Evolutionary conservation across 768 basidiomycete genomes (phyloP).

Genomic region (Hypholoma sublateritium): DNA sequence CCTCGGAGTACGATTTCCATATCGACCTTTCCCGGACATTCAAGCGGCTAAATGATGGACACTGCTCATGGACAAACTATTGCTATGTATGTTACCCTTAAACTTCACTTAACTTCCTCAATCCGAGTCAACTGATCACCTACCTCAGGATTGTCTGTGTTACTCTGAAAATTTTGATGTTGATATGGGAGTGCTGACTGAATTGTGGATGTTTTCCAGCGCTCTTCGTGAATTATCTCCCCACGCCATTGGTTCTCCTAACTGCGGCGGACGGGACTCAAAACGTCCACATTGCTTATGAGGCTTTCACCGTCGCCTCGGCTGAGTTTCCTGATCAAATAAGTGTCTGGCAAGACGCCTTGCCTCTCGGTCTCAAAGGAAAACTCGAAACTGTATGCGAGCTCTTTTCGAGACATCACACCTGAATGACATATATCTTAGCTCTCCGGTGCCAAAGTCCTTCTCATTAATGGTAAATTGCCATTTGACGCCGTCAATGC

Average conservation of each 20-base stretch:
- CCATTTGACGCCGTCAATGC: conserved; percentile 51
- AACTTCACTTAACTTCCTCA: neutral
- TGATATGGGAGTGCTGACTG: no score
- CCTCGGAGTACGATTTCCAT: conserved; percentile 57
- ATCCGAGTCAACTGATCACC: neutral
- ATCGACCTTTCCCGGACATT: conserved; percentile 54
- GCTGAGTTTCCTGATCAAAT: conserved; percentile 54
- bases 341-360: conserved; percentile 53
- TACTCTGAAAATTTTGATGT: no score
- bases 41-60: conserved; percentile 58
- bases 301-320: conserved; percentile 51
- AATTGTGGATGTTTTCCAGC: conserved; percentile 25
- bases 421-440: conserved; percentile 5
- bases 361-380: conserved; percentile 47
- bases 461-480: conserved; percentile 50
- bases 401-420: neutral
- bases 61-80: conserved; percentile 51
- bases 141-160: conserved; percentile 36
- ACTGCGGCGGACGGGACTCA: conserved; percentile 45
- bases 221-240: conserved; percentile 46
- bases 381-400: conserved; percentile 42
- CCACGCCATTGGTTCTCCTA: conserved; percentile 46
- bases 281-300: conserved; percentile 51
- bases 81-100: conserved; percentile 38
- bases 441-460: conserved; percentile 52